phyloP scores from a whole-genome alignment of 805 yeast species.

The Kodamaea kaohsiungensis region DNA sequence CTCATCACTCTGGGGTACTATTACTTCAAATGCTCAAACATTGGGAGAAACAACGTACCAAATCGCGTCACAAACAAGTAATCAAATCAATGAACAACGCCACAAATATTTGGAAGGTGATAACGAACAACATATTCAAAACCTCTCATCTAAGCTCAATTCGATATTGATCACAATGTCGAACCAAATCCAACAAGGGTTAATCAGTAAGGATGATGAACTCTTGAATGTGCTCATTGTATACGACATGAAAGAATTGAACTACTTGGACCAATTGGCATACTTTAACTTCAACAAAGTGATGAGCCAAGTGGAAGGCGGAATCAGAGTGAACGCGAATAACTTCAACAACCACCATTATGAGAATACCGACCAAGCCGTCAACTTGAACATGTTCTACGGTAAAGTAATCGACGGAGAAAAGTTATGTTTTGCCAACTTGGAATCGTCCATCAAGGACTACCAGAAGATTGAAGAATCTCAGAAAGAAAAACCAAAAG shows the following conservation, averaged over 20 bases:
- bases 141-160: slow-evolving; percentile 31
- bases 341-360: slow-evolving; percentile 43
- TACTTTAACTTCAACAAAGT: slow-evolving; percentile 59
- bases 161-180: slow-evolving; percentile 37
- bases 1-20: slow-evolving; percentile 66
- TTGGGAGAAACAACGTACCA: slow-evolving; percentile 53
- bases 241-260: slow-evolving; percentile 63
- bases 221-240: slow-evolving; percentile 47
- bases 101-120: slow-evolving; percentile 34
- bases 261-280: slow-evolving; percentile 47
- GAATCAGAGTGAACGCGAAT: slow-evolving; percentile 60
- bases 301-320: slow-evolving; percentile 77
- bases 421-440: slow-evolving; percentile 83
- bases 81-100: slow-evolving; percentile 40
- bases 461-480: slow-evolving; percentile 24
- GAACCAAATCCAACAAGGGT: slow-evolving; percentile 50
- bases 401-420: slow-evolving; percentile 85
- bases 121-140: slow-evolving; percentile 28
- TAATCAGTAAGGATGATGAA: slow-evolving; percentile 55
- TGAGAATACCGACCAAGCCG: slow-evolving; percentile 23
- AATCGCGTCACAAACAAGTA: slow-evolving; percentile 46
- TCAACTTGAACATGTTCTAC: slow-evolving; percentile 65
- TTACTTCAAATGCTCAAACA: slow-evolving; percentile 51
- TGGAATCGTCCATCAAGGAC: slow-evolving; percentile 68
- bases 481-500: slow-evolving; percentile 15